Percentiles rank a stretch among this genome's conserved stretches.
Conservation (phyloP, 2,329 filamentous ascomycete species). For the Keithomyces neogunnii region DNA sequence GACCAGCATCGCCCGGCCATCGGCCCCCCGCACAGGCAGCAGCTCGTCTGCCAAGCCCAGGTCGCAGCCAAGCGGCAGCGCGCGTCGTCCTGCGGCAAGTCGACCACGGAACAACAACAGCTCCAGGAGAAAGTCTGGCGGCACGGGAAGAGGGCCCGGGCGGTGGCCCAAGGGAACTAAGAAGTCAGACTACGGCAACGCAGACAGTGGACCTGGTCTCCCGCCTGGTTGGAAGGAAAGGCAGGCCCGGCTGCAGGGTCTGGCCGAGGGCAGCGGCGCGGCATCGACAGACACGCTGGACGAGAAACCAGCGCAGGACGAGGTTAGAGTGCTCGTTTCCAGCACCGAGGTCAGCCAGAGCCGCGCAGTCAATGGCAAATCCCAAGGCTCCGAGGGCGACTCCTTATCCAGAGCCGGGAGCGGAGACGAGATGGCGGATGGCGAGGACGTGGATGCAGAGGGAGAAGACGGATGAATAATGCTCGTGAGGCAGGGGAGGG, state of each 20-base stretch:
- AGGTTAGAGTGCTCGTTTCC: slow-evolving; percentile 23
- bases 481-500: not conserved
- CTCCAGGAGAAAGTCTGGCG: slow-evolving; percentile 47
- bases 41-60: slow-evolving; percentile 31
- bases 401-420: slow-evolving; percentile 1
- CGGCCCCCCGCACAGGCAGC: slow-evolving; percentile 25
- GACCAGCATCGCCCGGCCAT: slow-evolving; percentile 29
- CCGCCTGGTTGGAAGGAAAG: slow-evolving; percentile 46
- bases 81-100: slow-evolving; percentile 22
- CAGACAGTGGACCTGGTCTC: slow-evolving; percentile 54
- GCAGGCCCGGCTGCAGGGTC: slow-evolving; percentile 11
- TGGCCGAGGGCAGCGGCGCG: slow-evolving; percentile 11
- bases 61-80: slow-evolving; percentile 24
- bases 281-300: slow-evolving; percentile 10
- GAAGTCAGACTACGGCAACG: slow-evolving; percentile 60
- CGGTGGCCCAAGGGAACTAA: slow-evolving; percentile 62
- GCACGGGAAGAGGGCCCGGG: slow-evolving; percentile 56
- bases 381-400: slow-evolving; percentile 1
- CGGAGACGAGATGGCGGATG: not conserved
- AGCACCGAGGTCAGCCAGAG: slow-evolving; percentile 12
- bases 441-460: not conserved
- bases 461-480: slow-evolving; percentile 2
- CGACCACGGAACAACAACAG: slow-evolving; percentile 30
- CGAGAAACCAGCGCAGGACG: slow-evolving; percentile 21
- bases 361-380: slow-evolving; percentile 11